A percentile compares a stretch with the other conserved stretches of the same genome.
phyloP scores from a whole-genome alignment of 1,139 yeast genomes.

The Geotrichum australiense region DNA sequence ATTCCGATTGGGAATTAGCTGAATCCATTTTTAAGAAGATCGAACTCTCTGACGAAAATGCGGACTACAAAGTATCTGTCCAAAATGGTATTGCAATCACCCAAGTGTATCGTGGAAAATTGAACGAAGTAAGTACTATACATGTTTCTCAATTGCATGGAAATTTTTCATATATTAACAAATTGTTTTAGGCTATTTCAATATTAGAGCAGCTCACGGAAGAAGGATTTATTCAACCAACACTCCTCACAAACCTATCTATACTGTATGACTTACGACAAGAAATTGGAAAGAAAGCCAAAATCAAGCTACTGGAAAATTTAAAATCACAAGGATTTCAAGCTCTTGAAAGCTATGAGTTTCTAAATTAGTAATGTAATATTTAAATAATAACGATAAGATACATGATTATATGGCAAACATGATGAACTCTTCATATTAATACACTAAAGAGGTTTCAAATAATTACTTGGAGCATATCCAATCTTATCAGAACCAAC shows the following conservation, averaged over 20 bases:
- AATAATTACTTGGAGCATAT: constrained; percentile 72
- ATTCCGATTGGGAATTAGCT: constrained; percentile 27
- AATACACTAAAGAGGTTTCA: constrained; percentile 19
- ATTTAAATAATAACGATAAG: background rate
- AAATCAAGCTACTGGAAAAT: constrained; percentile 10
- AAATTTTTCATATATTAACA: background rate
- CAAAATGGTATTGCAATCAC: constrained; percentile 26
- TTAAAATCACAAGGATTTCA: constrained; percentile 14
- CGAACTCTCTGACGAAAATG: constrained; percentile 5
- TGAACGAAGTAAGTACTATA: constrained; percentile 28
- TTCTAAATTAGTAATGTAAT: constrained; percentile 4
- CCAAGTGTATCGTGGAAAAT: constrained; percentile 35
- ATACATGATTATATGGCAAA: background rate
- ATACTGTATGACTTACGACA: constrained; percentile 28
- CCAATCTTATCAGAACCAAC: constrained; percentile 51
- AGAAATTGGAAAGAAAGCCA: constrained; percentile 21
- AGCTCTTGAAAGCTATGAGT: constrained; percentile 17
- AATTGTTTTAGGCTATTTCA: constrained; percentile 30
- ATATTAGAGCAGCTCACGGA: constrained; percentile 33
- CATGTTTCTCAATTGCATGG: background rate
- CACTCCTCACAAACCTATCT: constrained; percentile 27
- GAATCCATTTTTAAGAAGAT: constrained; percentile 17
- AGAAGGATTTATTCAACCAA: constrained; percentile 21
- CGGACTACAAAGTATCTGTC: constrained; percentile 3
- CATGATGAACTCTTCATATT: background rate